phyloP scores from a whole-genome alignment of 2,329 filamentous ascomycete genomes.

The Chaetomium globosum region DNA sequence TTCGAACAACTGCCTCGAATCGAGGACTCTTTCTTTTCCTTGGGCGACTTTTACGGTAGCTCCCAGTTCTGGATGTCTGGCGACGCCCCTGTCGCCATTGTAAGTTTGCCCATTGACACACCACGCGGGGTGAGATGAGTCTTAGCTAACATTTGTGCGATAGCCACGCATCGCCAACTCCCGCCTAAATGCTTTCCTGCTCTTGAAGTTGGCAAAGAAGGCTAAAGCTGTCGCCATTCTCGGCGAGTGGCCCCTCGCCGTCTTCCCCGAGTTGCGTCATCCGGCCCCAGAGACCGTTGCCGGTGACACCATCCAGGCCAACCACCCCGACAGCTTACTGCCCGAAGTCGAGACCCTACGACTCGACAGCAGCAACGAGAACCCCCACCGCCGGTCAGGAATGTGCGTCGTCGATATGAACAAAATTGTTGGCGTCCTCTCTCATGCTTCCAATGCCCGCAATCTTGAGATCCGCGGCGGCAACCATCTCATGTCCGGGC shows the following conservation, averaged over 20 bases:
- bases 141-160: neutral
- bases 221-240: constrained; percentile 7
- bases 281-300: neutral
- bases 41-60: neutral
- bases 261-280: neutral
- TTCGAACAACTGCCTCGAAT: neutral
- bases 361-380: constrained; percentile 1
- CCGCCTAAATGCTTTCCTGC: constrained; percentile 11
- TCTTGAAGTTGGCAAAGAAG: constrained; percentile 15
- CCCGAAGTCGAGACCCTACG: constrained; percentile 2
- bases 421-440: neutral
- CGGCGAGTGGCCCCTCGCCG: constrained; percentile 17
- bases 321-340: neutral
- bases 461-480: constrained; percentile 2
- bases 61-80: neutral
- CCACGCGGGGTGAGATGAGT: neutral
- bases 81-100: neutral
- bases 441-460: neutral
- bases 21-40: constrained; percentile 5
- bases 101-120: neutral
- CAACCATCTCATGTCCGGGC: neutral
- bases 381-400: neutral
- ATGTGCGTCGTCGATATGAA: constrained; percentile 4
- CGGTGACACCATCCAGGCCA: neutral
- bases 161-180: constrained; percentile 1